These are phyloP conservation scores for Apiospora koreana DNA, from an alignment of 2,329 filamentous ascomycete species.

Conservation along the genomic window DNA sequence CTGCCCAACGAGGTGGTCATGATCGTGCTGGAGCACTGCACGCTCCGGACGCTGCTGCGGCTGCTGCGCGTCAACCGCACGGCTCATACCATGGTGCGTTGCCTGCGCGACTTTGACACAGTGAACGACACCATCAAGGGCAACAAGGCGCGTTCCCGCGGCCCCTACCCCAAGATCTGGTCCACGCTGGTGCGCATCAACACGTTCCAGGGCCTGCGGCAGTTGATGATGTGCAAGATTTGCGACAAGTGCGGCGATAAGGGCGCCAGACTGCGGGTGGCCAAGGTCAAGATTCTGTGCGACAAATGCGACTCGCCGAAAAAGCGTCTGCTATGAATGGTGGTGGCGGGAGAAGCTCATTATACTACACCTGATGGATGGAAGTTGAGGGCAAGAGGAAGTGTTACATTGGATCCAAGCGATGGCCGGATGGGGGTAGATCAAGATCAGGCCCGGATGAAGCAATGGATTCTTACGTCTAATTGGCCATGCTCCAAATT, in stretches of 20 bases:
- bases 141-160: constrained; percentile 18
- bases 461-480: neutral
- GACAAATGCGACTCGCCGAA: constrained; percentile 14
- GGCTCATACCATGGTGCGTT: constrained; percentile 13
- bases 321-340: neutral
- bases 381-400: no score
- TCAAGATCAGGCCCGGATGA: no score
- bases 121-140: constrained; percentile 18
- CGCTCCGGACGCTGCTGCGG: constrained; percentile 19
- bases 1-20: constrained; percentile 25
- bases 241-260: constrained; percentile 21
- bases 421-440: no score
- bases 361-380: no score
- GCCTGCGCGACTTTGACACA: constrained; percentile 16
- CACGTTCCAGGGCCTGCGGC: constrained; percentile 18
- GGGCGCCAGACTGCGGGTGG: constrained; percentile 18
- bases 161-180: constrained; percentile 20
- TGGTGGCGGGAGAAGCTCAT: no score
- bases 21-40: constrained; percentile 21
- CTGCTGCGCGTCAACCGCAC: constrained; percentile 21
- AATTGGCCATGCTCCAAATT: neutral
- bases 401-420: no score
- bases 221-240: constrained; percentile 17
- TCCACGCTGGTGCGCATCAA: constrained; percentile 20
- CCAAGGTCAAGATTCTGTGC: constrained; percentile 24